Evolutionary conservation across 495 filamentous ascomycete species (phyloP), one percentile per base, ranked within the genome.

Genomic region (Viridothelium virens): DNA sequence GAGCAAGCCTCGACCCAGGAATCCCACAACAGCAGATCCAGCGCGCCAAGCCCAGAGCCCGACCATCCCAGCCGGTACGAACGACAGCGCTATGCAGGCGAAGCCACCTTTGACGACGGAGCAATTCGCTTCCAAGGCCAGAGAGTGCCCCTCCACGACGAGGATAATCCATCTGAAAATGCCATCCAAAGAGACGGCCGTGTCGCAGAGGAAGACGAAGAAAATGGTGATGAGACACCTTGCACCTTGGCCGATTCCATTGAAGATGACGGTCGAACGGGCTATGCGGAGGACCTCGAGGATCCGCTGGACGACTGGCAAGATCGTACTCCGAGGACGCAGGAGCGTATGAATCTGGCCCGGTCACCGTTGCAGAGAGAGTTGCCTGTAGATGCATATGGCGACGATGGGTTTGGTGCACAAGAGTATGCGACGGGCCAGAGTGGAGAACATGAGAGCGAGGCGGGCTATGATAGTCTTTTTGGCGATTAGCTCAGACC

Each of bases 221-320:
- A 1, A 7, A 14, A 59, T 6, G 31, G 14, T 36, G 11, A 53
- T 53, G 53, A 36, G 25, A 36, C 7, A 7, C 3, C 11, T 53
- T 0, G 53, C 53, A 18, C 31, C 10, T 2, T 59, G n/a, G 25
- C 25, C 2, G 53, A 14, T 7, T 33, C 53, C 6, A 36, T 59
- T 4, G 53, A 36, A 36, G 53, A 33, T 3, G 14, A 2, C 2
- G 1, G 18, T 18, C 31, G 31, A 18, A 33, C 0, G 1, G 31
- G 53, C 53, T 36, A 59, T 18, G 31, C 53, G 10, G 11, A 36
- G 31, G 53, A 59, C 36, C 31, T 59, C 3, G 53, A 59, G 7
- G 53, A 59, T 59, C 53, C 53, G 6, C 25, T 59, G 53, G 53
- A 36, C 7, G 53, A 59, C 25, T 59, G 53, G 53, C 53, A 36